Base-by-base conservation (phyloP, 2,329 filamentous ascomycete genomes). In the Nannizzia gypsea region DNA sequence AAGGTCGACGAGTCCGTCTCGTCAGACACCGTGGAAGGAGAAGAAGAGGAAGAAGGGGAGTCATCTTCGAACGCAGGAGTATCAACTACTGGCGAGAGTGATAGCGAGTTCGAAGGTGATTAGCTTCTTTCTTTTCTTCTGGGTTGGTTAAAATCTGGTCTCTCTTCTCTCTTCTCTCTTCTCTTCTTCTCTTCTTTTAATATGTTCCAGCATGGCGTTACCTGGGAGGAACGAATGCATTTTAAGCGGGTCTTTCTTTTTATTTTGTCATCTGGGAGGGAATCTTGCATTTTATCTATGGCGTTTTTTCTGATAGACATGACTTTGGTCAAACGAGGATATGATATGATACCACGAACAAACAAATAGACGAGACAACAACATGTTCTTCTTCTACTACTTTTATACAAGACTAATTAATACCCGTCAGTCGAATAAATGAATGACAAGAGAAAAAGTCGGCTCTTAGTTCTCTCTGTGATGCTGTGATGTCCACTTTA, bases 31-130 rank as follows among this genome's bases (percentile, higher is more conserved):
- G 1, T n/a, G 46, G 42, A 34, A n/a, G 44, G 5, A 11, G 57
- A 52, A n/a, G 34, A n/a, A 13, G 58, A 38, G 26, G 44, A 40
- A 17, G 38, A n/a, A n/a, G n/a, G n/a, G n/a, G n/a, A 6, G 1
- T 4, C 22, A 22, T 36, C 26, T 17, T 59, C 57, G 13, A 50
- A 58, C 40, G 56, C 46, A 26, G 17, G 22, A n/a, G 20, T 4
- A 42, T 44, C 36, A 3, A 26, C 36, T 9, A 6, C 36, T 13
- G 38, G 34, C n/a, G 38, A 28, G 8, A 48, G 31, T 26, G 59
- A 60, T 22, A 60, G 59, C 54, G 59, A 57, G 8, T 60, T 57
- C 38, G 52, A 57, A 26, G 59, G 38, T n/a, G 46, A 52, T 13
- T 48, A 17, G 15, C 36, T 28, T 17, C 36, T n/a, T 20, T 15